Percentiles rank a stretch among this genome's conserved stretches.
phyloP scores from a whole-genome alignment of 2,329 filamentous ascomycete genomes.

The Calonectria pauciramosa region DNA sequence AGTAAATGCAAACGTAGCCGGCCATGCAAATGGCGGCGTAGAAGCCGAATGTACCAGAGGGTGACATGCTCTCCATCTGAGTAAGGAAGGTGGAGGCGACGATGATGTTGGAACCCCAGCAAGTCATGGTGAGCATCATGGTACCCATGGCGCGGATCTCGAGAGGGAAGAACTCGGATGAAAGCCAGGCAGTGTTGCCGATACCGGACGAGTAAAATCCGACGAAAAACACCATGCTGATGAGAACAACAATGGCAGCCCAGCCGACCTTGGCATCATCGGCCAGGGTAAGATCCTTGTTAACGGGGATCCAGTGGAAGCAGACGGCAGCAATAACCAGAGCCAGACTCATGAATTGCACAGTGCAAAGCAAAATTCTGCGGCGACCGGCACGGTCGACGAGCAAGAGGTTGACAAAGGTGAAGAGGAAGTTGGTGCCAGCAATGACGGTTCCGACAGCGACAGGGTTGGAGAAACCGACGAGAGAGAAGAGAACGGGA shows the following conservation, averaged over 20 bases:
- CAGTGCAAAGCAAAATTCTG: conserved; percentile 57
- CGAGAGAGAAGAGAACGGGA: conserved; percentile 62
- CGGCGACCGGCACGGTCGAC: conserved; percentile 62
- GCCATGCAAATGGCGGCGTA: conserved; percentile 64
- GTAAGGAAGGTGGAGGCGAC: conserved; percentile 64
- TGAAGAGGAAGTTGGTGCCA: conserved; percentile 64
- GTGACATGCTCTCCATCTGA: conserved; percentile 62
- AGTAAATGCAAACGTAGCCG: conserved; percentile 57
- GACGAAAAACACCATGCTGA: conserved; percentile 47
- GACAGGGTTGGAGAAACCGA: conserved; percentile 63
- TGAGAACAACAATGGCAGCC: conserved; percentile 58
- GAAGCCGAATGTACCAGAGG: conserved; percentile 65
- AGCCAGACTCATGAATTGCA: conserved; percentile 59
- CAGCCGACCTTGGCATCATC: conserved; percentile 43
- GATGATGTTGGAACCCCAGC: conserved; percentile 63
- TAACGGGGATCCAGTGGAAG: conserved; percentile 58
- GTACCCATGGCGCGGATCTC: conserved; percentile 63
- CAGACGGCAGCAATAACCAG: conserved; percentile 58
- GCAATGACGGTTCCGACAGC: conserved; percentile 61
- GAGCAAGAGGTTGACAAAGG: conserved; percentile 60
- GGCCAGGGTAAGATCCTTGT: conserved; percentile 56
- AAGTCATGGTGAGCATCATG: conserved; percentile 62
- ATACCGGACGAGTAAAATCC: conserved; percentile 58
- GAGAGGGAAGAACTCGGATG: conserved; percentile 60
- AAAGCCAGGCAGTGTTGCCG: conserved; percentile 62